Conservation (phyloP, 495 filamentous ascomycete species). For the Penicillium canescens region DNA sequence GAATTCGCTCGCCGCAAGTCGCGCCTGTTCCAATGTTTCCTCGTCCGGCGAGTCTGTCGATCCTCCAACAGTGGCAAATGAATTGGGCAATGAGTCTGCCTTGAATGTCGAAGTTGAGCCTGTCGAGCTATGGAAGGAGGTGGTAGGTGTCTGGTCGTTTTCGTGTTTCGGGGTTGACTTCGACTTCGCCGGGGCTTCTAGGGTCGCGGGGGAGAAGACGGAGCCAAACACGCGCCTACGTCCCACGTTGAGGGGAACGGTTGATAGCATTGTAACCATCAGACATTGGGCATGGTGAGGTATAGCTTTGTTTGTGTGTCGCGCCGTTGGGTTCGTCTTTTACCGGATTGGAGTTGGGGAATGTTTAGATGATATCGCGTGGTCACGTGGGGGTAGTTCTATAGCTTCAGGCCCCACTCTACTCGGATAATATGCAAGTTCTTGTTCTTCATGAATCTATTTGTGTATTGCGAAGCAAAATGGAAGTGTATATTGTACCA, state of each 20-base stretch:
- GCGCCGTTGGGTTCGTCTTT: not conserved
- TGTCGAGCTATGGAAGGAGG: constrained; percentile 17
- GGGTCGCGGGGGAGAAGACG: constrained; percentile 50
- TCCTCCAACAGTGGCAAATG: constrained; percentile 8
- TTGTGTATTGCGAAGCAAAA: not conserved
- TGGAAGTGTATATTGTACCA: not conserved
- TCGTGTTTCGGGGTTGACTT: constrained; percentile 7
- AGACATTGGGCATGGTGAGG: constrained; percentile 13
- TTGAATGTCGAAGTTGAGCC: constrained; percentile 19
- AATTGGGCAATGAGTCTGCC: constrained; percentile 16
- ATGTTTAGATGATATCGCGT: constrained; percentile 12
- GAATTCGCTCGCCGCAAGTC: constrained; percentile 64
- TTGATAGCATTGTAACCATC: constrained; percentile 24
- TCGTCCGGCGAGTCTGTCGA: constrained; percentile 44
- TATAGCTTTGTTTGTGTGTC: not conserved
- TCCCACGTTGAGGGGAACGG: constrained; percentile 30
- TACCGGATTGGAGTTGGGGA: not conserved
- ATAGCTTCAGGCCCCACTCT: not conserved
- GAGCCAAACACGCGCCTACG: constrained; percentile 51
- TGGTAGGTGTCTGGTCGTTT: constrained; percentile 15
- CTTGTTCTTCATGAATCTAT: not conserved
- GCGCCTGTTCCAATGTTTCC: constrained; percentile 64
- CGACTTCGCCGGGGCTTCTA: constrained; percentile 24
- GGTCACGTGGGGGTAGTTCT: constrained; percentile 15
- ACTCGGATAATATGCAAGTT: too few species aligned